Percentiles rank a stretch among this genome's conserved stretches.
These are phyloP conservation scores for Begonia masoniana DNA, from an alignment of 306 rosid genomes.

Conservation along the genomic window DNA sequence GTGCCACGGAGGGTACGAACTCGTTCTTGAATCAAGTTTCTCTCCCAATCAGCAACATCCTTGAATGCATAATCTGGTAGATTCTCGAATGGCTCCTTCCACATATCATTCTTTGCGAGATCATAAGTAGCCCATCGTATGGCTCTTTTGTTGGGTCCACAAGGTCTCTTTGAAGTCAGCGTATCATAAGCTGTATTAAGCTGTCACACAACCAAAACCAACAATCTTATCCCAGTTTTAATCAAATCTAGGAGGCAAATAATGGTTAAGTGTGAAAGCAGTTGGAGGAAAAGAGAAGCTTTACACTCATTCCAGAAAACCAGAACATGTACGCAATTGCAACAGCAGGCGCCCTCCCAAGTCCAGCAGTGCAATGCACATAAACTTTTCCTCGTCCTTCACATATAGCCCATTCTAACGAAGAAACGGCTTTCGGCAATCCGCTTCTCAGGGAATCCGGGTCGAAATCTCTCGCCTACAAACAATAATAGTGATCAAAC, in stretches of 20 bases:
- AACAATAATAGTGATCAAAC: constrained; percentile 1
- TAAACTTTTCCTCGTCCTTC: constrained; percentile 74
- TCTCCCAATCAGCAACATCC: constrained; percentile 81
- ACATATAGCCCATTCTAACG: constrained; percentile 74
- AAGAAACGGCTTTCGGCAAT: constrained; percentile 84
- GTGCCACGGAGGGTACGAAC: constrained; percentile 60
- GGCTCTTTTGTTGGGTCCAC: constrained; percentile 80
- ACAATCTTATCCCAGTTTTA: background rate
- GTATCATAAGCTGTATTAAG: constrained; percentile 64
- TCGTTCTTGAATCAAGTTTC: constrained; percentile 55
- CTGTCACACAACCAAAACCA: constrained; percentile 27
- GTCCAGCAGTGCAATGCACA: constrained; percentile 89
- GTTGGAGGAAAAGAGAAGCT: constrained; percentile 7
- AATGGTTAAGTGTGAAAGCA: too few species aligned
- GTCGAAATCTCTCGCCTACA: constrained; percentile 81
- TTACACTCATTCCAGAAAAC: constrained; percentile 71
- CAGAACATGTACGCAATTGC: constrained; percentile 84
- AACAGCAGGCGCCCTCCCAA: constrained; percentile 92
- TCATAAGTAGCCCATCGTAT: constrained; percentile 73
- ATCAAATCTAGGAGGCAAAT: too few species aligned
- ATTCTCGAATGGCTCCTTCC: constrained; percentile 85
- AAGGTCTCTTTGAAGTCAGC: constrained; percentile 70
- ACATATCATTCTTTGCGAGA: constrained; percentile 63
- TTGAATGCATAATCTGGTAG: constrained; percentile 78
- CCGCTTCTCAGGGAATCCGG: constrained; percentile 64